Base-by-base conservation (phyloP, 2,329 filamentous ascomycete genomes). In the Fusarium humuli region DNA sequence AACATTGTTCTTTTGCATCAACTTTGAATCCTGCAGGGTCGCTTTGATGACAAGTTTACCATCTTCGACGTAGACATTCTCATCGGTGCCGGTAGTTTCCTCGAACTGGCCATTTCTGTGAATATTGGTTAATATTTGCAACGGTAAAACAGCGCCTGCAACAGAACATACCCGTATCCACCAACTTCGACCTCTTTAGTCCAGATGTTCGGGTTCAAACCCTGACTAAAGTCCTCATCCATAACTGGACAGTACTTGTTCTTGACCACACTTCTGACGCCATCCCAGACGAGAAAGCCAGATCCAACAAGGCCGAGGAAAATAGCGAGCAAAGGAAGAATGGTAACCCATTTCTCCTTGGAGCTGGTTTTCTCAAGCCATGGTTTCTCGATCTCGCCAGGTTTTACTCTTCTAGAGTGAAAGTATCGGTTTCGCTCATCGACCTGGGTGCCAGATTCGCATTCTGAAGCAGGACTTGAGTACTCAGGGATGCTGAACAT, bases 281-380 rank as follows among this genome's bases (percentile, higher is more conserved):
- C 93, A 71, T 94, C 91, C 85, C 90, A 96, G 49, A 96, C 83
- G 46, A 96, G 81, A 74, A 94, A 88, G 2, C 85, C 92, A 2
- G 91, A 88, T 42, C 94, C 81, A 5, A 79, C 87, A 37, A 95
- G 77, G 16, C 93, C 93, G 16, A 94, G 65, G 5, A 90, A 49
- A 52, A 96, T 87, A 48, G 92, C 93, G 25, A 93, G 77, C 44
- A 94, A 77, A 4, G 93, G 93, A 61, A 97, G 86, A 68, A 95
- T 94, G 4, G 91, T 94, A 11, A 93, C 90, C 93, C 93, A 96
- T 82, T 94, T 96, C 84, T 95, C 92, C 78, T 90, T 91, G 14
- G 91, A 90, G 71, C 94, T 91, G 61, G 84, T 89, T 77, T 90
- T 90, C n/a, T 87, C 80, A 41, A 91, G 80, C 93, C 93, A 96